Evolutionary conservation across 768 basidiomycete genomes (phyloP), one percentile per base, ranked within the genome.

Genomic region (Pluteus cervinus): DNA sequence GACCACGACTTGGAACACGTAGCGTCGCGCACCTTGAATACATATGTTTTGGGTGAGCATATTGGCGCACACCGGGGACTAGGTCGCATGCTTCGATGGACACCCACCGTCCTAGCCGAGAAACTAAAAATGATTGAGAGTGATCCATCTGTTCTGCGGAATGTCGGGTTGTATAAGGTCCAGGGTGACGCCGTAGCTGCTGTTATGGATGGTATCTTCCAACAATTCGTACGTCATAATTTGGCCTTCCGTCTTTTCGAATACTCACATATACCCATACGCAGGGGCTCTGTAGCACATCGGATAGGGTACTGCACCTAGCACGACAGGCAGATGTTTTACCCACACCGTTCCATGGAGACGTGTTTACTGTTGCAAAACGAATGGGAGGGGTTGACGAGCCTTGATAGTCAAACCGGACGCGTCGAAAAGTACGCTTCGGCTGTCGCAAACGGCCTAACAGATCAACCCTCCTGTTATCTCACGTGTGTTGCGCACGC

Each of bases 151-250:
- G n/a, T n/a, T n/a, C 53, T 73, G 32, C 61, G 59, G 43, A 67
- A 71, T 26, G 73, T 81, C 2, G 87, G 86, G 2, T 53, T 88
- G 37, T 81, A 81, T 49, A 89, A 88, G 49, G 78, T 88, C 14
- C 74, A 81, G 50, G 87, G 87, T 2, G 79, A 84, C 40, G 71
- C 79, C 0, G 83, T 88, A 4, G 77, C 82, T 47, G 87, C 83
- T 3, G 66, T 87, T 11, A 57, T 88, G 21, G 87, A 87, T 16
- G 84, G 79, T 5, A 71, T 88, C 9, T 86, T 78, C 50, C 76
- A 81, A 49, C 85, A 91, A 63, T 86, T 80, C 56, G 87, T 90
- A 50, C 41, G 86, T 36, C 23, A 36, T 46, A n/a, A n/a, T n/a
- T n/a, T n/a, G 24, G 24, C 7, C 32, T 23, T 18, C 11, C 20